Conservation (phyloP, 768 basidiomycete genomes). For the Naganishia antarctica region DNA sequence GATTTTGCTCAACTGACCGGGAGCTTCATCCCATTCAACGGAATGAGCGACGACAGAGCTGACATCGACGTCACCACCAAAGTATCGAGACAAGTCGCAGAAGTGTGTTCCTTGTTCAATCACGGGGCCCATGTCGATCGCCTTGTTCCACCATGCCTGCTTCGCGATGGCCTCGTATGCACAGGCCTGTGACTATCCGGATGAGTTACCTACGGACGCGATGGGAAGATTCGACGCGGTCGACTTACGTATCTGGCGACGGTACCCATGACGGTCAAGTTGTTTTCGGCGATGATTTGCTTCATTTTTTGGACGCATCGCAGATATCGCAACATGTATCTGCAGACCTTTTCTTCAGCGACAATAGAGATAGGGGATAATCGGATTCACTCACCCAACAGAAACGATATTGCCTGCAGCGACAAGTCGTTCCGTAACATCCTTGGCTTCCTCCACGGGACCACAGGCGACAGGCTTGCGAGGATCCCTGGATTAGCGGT, state of each 20-base stretch:
- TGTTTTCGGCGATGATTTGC: slow-evolving; percentile 86
- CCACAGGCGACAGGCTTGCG: slow-evolving; percentile 70
- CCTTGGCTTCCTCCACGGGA: slow-evolving; percentile 61
- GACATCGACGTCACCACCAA: slow-evolving; percentile 91
- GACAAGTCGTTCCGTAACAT: slow-evolving; percentile 66
- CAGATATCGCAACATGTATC: slow-evolving; percentile 85
- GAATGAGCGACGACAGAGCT: slow-evolving; percentile 63
- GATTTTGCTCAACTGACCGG: slow-evolving; percentile 76
- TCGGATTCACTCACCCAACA: slow-evolving; percentile 58
- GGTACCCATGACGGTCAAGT: slow-evolving; percentile 91
- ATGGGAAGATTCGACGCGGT: not conserved
- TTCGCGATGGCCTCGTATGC: slow-evolving; percentile 50
- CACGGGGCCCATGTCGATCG: slow-evolving; percentile 43
- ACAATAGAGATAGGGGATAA: too few species aligned
- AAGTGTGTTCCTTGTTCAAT: slow-evolving; percentile 71
- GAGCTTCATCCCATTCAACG: slow-evolving; percentile 84
- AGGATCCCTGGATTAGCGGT: not conserved
- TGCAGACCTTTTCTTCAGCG: slow-evolving; percentile 5
- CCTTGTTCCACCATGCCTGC: slow-evolving; percentile 48
- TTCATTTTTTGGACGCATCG: slow-evolving; percentile 96
- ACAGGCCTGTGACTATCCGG: slow-evolving; percentile 30
- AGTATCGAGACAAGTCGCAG: slow-evolving; percentile 93
- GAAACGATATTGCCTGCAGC: slow-evolving; percentile 74
- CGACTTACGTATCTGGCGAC: slow-evolving; percentile 77
- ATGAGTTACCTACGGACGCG: not conserved